These are phyloP conservation scores for Aspergillus sparsus DNA, from an alignment of 495 filamentous ascomycete genomes.

Conservation along the genomic window DNA sequence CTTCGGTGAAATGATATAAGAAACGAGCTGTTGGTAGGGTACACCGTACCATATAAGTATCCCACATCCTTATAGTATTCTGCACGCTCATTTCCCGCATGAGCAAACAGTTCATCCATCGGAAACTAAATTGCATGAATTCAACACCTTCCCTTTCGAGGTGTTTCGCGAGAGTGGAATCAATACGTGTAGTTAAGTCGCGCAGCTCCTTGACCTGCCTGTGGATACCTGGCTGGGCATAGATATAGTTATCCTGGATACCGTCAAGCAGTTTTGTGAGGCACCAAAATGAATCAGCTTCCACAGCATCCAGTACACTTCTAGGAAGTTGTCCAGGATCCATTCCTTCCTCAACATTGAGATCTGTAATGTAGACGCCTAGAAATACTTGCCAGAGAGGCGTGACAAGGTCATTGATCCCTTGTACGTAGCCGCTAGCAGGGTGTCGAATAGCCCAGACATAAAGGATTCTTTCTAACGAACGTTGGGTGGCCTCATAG, in stretches of 20 bases:
- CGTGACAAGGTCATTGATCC: conserved; percentile 96
- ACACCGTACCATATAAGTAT: conserved; percentile 85
- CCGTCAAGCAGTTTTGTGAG: conserved; percentile 94
- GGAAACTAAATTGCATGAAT: conserved; percentile 98
- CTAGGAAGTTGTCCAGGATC: conserved; percentile 91
- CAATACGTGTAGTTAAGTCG: conserved; percentile 88
- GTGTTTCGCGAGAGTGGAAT: conserved; percentile 80
- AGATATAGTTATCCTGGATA: conserved; percentile 98
- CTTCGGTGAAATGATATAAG: not conserved
- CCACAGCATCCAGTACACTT: conserved; percentile 91
- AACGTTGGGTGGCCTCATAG: conserved; percentile 94
- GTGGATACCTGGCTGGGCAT: conserved; percentile 94
- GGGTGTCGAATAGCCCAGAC: conserved; percentile 98
- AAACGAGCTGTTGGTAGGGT: not conserved
- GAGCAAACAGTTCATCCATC: conserved; percentile 99
- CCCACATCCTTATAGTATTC: conserved; percentile 98
- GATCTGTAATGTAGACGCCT: conserved; percentile 87
- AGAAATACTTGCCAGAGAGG: conserved; percentile 98
- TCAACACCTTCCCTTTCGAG: conserved; percentile 88
- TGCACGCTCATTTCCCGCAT: conserved; percentile 96
- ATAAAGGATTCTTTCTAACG: conserved; percentile 90
- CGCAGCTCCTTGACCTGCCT: conserved; percentile 85
- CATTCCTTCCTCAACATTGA: conserved; percentile 91
- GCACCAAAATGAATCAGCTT: conserved; percentile 98
- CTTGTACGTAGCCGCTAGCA: conserved; percentile 95